Base-by-base conservation (phyloP, 495 filamentous ascomycete genomes). In the Trichoderma orchidacearum region DNA sequence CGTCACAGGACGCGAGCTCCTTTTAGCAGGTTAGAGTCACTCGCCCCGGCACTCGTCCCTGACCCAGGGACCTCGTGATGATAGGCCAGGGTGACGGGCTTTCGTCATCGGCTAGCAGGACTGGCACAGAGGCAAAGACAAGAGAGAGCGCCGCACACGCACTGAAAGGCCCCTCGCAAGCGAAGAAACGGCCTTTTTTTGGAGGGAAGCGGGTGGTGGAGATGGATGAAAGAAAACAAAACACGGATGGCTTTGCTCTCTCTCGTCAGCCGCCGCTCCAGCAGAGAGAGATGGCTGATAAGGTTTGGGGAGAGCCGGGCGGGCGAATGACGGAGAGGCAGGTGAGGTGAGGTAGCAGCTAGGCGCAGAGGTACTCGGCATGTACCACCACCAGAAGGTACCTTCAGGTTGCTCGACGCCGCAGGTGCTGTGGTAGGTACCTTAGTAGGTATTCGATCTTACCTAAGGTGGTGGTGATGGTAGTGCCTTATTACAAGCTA, bases 1-100 rank as follows among this genome's bases (percentile, higher is more conserved):
- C 41, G 41, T 48, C 41, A 48, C 41, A 48, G 41, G 41, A 48
- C 41, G 41, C 41, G 41, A 48, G 41, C 41, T 48, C 41, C 41
- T 48, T 48, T 48, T 48, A 48, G 18, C 41, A 48, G 32, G 32
- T n/a, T 23, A 48, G 41, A 48, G 41, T 48, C 41, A 48, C 41
- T 48, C 41, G 41, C 41, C 41, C 41, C 41, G 41, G 41, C 41
- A 48, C 41, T 27, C 41, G 41, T 48, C 41, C 41, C n/a, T n/a
- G 41, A 48, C 32, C 32, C 32, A 35, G 32, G 32, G 32, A 35
- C 41, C 41, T 23, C 41, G 41, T 48, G 41, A 48, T 48, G 27
- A 9, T 23, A 21, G 36, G 36, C 36, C 36, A 45, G 36, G n/a
- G 41, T n/a, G 41, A 15, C 41, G n/a, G 41, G 41, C 34, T 15